A percentile compares a stretch with the other conserved stretches of the same genome.
Conservation (phyloP, 495 filamentous ascomycete species). For the Pyronema domesticum region DNA sequence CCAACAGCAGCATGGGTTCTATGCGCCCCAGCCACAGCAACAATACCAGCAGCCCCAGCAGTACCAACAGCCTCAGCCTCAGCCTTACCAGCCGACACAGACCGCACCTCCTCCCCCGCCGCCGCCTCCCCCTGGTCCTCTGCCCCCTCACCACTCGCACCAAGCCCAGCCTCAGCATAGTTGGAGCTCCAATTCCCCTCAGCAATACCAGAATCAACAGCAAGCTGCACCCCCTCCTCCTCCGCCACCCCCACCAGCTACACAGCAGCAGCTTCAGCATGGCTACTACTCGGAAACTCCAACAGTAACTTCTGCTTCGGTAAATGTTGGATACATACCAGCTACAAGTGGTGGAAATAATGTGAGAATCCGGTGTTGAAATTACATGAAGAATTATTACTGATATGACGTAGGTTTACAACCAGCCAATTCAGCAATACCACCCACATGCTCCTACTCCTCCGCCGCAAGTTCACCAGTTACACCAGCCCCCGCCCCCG, state of each 20-base stretch:
- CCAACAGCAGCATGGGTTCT: slow-evolving; percentile 6
- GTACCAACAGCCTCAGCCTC: slow-evolving; percentile 4
- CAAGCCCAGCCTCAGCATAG: slow-evolving; percentile 1
- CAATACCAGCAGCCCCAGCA: not conserved
- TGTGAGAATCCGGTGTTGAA: not conserved
- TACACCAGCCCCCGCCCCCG: not conserved
- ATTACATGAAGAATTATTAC: not conserved
- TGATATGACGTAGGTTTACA: not conserved
- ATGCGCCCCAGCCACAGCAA: slow-evolving; percentile 1
- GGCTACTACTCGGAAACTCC: too few relatives aligned
- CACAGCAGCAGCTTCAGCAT: too few relatives aligned
- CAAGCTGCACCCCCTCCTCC: not conserved
- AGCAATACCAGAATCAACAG: not conserved
- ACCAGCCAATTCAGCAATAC: not conserved
- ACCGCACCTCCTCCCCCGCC: slow-evolving; percentile 1
- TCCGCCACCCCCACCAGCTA: too few relatives aligned
- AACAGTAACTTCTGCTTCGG: too few relatives aligned
- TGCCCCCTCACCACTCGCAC: not conserved
- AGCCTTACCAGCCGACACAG: slow-evolving; percentile 8
- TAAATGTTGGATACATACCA: not conserved
- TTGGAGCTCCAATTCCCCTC: not conserved
- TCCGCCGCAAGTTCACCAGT: not conserved
- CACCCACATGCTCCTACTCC: not conserved
- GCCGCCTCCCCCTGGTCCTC: not conserved
- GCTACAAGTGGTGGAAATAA: not conserved